phyloP scores from a whole-genome alignment of 768 basidiomycete species.

The Boletus eberwhitei region DNA sequence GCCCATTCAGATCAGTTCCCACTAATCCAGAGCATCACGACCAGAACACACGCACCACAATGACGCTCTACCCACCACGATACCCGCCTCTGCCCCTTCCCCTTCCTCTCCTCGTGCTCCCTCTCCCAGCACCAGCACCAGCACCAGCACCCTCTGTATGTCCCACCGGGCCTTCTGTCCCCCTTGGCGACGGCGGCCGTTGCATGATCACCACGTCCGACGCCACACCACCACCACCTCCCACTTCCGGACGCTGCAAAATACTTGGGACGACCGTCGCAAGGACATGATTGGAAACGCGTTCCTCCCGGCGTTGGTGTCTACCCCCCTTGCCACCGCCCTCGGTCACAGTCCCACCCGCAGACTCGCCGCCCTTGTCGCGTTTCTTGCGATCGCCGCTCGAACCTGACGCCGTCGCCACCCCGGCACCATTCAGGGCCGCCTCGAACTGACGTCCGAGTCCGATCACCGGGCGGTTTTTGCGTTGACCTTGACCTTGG shows the following conservation, averaged over 20 bases:
- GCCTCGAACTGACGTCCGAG: constrained; percentile 69
- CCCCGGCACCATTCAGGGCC: constrained; percentile 63
- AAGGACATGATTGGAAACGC: neutral
- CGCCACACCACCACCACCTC: neutral
- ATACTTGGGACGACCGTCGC: constrained; percentile 17
- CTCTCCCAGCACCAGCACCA: constrained; percentile 12
- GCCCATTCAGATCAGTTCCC: no score
- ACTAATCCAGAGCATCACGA: neutral
- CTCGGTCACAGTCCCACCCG: neutral
- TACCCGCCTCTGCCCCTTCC: constrained; percentile 32
- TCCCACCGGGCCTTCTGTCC: neutral
- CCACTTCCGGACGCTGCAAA: constrained; percentile 25
- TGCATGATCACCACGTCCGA: constrained; percentile 8
- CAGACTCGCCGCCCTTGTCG: constrained; percentile 31
- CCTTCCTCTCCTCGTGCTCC: constrained; percentile 27
- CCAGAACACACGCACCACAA: constrained; percentile 1
- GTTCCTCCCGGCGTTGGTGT: constrained; percentile 19
- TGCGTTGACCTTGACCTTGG: constrained; percentile 29
- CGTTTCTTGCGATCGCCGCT: constrained; percentile 33
- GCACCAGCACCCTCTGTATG: neutral
- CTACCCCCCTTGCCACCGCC: constrained; percentile 5
- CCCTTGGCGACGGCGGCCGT: constrained; percentile 11
- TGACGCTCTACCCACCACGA: constrained; percentile 24
- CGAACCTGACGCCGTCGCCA: constrained; percentile 27
- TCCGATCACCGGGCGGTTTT: constrained; percentile 58